These are phyloP conservation scores for Spergularia azorica DNA, from an alignment of 179 eudicot genomes.

Conservation along the genomic window DNA sequence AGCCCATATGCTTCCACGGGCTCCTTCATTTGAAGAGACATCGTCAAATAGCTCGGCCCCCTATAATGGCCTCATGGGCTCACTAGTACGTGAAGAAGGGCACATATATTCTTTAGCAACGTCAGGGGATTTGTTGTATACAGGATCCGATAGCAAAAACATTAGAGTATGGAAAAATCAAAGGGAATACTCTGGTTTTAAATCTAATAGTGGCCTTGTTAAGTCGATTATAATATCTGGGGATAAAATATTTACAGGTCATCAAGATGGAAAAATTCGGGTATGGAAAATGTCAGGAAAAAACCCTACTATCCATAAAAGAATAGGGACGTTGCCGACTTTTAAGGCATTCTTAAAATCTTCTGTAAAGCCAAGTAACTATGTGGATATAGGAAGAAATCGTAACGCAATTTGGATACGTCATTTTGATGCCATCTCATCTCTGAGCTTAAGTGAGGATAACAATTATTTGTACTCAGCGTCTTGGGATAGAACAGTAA, in stretches of 20 bases:
- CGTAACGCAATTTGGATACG: constrained; percentile 56
- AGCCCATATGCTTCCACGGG: constrained; percentile 22
- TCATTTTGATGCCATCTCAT: constrained; percentile 75
- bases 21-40: constrained; percentile 4
- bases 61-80: constrained; percentile 74
- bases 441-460: constrained; percentile 69
- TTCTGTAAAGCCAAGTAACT: constrained; percentile 64
- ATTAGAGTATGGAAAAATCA: constrained; percentile 86
- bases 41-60: not conserved
- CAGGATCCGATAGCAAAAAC: constrained; percentile 89
- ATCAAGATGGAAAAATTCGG: constrained; percentile 80
- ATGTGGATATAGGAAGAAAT: constrained; percentile 49
- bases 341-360: constrained; percentile 60
- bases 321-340: constrained; percentile 69
- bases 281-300: constrained; percentile 71
- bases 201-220: constrained; percentile 77
- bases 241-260: constrained; percentile 71
- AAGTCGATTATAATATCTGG: constrained; percentile 69
- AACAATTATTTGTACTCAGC: constrained; percentile 54
- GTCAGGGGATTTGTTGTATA: constrained; percentile 65
- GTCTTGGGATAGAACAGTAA: constrained; percentile 76
- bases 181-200: constrained; percentile 77
- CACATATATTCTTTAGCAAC: constrained; percentile 83
- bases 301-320: constrained; percentile 57
- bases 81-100: constrained; percentile 87